Conservation (phyloP, 768 basidiomycete genomes). For the Porpolomopsis calyptriformis region DNA sequence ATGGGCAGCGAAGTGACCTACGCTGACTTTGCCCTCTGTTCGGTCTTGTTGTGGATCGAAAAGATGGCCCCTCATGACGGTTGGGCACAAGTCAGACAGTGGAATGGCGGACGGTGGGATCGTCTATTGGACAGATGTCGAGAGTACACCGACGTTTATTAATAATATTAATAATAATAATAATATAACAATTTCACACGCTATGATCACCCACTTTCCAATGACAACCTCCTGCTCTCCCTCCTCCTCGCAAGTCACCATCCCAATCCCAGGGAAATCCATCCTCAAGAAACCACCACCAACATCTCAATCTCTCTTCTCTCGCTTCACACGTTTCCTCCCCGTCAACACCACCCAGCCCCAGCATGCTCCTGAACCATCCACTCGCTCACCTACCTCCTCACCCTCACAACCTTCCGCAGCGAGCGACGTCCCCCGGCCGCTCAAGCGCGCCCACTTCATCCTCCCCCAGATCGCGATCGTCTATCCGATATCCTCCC, state of each 20-base stretch:
- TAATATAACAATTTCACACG: neutral
- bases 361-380: too few relatives aligned
- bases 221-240: constrained; percentile 36
- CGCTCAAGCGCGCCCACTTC: constrained; percentile 84
- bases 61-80: constrained; percentile 63
- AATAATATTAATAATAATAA: neutral
- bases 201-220: neutral
- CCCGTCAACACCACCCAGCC: constrained; percentile 33
- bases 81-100: constrained; percentile 56
- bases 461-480: constrained; percentile 78
- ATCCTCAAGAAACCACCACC: constrained; percentile 73
- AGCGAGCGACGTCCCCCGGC: constrained; percentile 44
- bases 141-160: constrained; percentile 49
- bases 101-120: constrained; percentile 63
- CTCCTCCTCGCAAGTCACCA: constrained; percentile 73
- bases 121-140: constrained; percentile 51
- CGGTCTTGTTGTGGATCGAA: constrained; percentile 66
- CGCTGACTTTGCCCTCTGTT: constrained; percentile 65
- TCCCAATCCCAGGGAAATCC: constrained; percentile 68
- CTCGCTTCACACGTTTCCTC: constrained; percentile 63
- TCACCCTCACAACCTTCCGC: too few relatives aligned
- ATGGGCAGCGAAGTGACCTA: constrained; percentile 61
- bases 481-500: constrained; percentile 81
- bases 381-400: too few relatives aligned
- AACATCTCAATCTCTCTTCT: constrained; percentile 56